phyloP scores from a whole-genome alignment of 1,139 yeast genomes.

The Geotrichum macrosporum region DNA sequence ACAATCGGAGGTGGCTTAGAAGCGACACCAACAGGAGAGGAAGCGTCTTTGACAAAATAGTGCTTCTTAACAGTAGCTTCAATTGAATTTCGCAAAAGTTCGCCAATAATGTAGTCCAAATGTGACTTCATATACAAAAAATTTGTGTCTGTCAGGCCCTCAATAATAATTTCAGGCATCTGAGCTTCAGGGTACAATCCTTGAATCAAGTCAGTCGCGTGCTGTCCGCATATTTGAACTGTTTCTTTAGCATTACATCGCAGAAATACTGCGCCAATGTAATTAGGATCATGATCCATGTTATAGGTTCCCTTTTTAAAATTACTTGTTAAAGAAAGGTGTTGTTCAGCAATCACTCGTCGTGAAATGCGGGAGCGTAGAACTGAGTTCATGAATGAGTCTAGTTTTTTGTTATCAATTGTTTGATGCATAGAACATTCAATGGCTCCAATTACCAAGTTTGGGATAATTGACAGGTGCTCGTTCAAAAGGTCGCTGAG shows the following conservation, averaged over 20 bases:
- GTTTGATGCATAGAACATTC: conserved; percentile 67
- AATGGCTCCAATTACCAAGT: conserved; percentile 86
- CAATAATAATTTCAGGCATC: conserved; percentile 70
- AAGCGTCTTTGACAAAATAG: conserved; percentile 32
- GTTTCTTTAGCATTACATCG: conserved; percentile 73
- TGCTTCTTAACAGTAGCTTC: conserved; percentile 65
- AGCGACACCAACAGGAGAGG: no score
- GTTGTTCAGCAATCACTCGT: conserved; percentile 87
- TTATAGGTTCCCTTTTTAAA: conserved; percentile 41
- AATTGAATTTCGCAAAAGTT: conserved; percentile 74
- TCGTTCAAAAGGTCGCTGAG: conserved; percentile 60
- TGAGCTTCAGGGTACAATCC: conserved; percentile 48
- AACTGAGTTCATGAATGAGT: conserved; percentile 68
- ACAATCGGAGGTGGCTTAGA: conserved; percentile 64
- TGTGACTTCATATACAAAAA: conserved; percentile 86
- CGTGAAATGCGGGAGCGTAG: conserved; percentile 82
- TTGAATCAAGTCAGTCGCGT: conserved; percentile 42
- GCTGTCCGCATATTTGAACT: conserved; percentile 52
- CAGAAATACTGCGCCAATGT: conserved; percentile 82
- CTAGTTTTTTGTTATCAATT: conserved; percentile 60
- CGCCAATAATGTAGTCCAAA: conserved; percentile 79
- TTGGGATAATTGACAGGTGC: conserved; percentile 77
- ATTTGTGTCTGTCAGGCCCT: conserved; percentile 54
- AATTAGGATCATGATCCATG: conserved; percentile 49
- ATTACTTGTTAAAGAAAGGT: conserved; percentile 67